Evolutionary conservation across 176 grass and related monocot species (phyloP).

Genomic region (Aegilops longissima): DNA sequence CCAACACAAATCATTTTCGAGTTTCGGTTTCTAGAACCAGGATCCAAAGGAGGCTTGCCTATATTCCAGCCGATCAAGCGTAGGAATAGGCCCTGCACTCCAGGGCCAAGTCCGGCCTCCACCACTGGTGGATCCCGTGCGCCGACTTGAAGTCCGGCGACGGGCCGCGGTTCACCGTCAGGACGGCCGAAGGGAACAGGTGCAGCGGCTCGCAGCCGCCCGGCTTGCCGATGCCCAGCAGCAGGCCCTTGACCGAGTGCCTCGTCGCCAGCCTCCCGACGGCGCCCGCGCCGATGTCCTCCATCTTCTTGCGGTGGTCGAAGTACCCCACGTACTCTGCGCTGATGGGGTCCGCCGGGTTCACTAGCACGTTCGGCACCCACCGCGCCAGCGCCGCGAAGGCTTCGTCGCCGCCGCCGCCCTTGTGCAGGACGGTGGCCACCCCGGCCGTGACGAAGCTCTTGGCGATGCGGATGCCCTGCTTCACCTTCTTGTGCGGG

Average conservation of each 20-base stretch:
- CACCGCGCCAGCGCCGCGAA: constrained; percentile 57
- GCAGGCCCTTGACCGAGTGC: constrained; percentile 64
- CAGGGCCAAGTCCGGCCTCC: constrained; percentile 42
- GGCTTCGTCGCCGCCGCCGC: not conserved
- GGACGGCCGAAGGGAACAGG: constrained; percentile 58
- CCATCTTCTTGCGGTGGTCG: constrained; percentile 68
- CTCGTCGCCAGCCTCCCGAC: constrained; percentile 66
- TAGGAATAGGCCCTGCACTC: constrained; percentile 45
- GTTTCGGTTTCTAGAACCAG: too few species aligned
- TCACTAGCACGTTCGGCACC: constrained; percentile 72
- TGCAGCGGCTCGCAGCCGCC: constrained; percentile 60
- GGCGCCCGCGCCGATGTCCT: constrained; percentile 59
- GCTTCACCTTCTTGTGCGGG: constrained; percentile 41
- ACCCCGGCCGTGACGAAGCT: constrained; percentile 62
- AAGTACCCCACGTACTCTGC: constrained; percentile 77
- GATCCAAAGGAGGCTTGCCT: too few species aligned
- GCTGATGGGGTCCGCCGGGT: constrained; percentile 61
- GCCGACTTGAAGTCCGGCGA: constrained; percentile 61
- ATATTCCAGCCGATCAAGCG: not conserved
- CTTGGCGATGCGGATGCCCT: constrained; percentile 52
- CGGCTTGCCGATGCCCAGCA: constrained; percentile 47
- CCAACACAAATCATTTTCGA: too few species aligned
- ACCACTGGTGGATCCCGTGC: constrained; percentile 91
- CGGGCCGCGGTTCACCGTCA: constrained; percentile 57
- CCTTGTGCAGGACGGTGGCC: constrained; percentile 33